A percentile compares a stretch with the other conserved stretches of the same genome.
phyloP scores from a whole-genome alignment of 257 asterid species.

The Cordia subcordata region DNA sequence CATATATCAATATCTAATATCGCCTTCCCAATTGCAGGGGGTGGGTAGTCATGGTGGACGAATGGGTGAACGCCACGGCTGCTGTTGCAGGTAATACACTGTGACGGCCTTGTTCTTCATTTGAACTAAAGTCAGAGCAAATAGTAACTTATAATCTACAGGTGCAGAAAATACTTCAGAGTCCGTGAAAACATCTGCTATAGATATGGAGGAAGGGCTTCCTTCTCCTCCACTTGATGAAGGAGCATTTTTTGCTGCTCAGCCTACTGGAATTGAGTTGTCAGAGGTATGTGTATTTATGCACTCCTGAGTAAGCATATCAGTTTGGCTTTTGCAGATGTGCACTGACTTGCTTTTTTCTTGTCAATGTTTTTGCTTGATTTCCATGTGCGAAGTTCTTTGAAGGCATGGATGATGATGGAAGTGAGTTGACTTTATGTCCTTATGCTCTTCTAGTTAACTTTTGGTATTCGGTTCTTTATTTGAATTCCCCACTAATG shows the following conservation, averaged over 20 bases:
- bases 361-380: conserved; percentile 22
- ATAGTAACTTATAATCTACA: conserved; percentile 8
- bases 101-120: background rate
- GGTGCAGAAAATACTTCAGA: conserved; percentile 56
- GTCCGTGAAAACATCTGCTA: conserved; percentile 54
- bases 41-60: conserved; percentile 80
- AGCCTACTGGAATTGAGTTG: conserved; percentile 58
- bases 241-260: conserved; percentile 67
- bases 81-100: conserved; percentile 47
- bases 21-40: conserved; percentile 39
- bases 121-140: conserved; percentile 3
- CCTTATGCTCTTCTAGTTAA: conserved; percentile 28
- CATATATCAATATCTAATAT: too few species aligned
- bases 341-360: conserved; percentile 23
- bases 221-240: conserved; percentile 98
- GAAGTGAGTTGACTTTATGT: conserved; percentile 71
- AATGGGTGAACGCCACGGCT: conserved; percentile 50
- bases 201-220: conserved; percentile 78
- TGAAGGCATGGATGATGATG: conserved; percentile 94
- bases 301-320: background rate
- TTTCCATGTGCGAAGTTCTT: conserved; percentile 54
- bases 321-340: conserved; percentile 4
- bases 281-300: conserved; percentile 47
- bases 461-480: conserved; percentile 48
- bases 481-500: conserved; percentile 47